Base-by-base conservation (phyloP, 106 monocot species). In the Acorus gramineus region DNA sequence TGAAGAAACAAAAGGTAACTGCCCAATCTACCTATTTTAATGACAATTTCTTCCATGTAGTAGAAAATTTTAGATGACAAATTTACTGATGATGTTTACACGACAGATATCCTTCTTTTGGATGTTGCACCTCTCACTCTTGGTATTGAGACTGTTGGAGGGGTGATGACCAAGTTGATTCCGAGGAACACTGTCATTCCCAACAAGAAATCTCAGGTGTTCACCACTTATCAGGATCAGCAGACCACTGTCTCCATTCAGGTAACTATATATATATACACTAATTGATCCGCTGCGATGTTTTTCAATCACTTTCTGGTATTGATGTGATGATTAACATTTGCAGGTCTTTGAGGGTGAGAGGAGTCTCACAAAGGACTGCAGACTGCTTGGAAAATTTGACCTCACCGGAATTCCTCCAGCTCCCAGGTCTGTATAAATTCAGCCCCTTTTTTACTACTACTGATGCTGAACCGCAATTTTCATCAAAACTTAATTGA, bases 341-440 rank as follows among this genome's bases (percentile, higher is more conserved):
- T 42, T 44, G 42, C 13, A 85, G 85, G 81, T 81, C 7, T 86
- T 79, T 69, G 85, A 82, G 73, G 81, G 81, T 49, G 85, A 82
- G 47, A 71, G 85, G 55, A 79, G 76, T 55, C 65, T 82, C 11
- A 79, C 81, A 7, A 78, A 81, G 73, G 81, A 78, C 62, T 81
- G 81, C 47, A 57, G 81, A 9, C 44, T 59, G 46, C 81, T 77
- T 14, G 86, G 82, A 3, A 79, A 79, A 61, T 86, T 82, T 53
- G 79, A 81, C 65, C 76, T 86, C 11, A 59, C 62, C 10, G 82
- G 82, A 48, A 76, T 86, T 49, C 59, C 76, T 28, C 76, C 82
- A 14, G 86, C 82, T 45, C 82, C 82, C 9, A 81, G 85, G 85
- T 85, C 60, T 51, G 44, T 55, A 69, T 28, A 28, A 28, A 28